Evolutionary conservation across 2,329 filamentous ascomycete genomes (phyloP), one percentile per base, ranked within the genome.

Genomic region (Sclerotinia sclerotiorum): DNA sequence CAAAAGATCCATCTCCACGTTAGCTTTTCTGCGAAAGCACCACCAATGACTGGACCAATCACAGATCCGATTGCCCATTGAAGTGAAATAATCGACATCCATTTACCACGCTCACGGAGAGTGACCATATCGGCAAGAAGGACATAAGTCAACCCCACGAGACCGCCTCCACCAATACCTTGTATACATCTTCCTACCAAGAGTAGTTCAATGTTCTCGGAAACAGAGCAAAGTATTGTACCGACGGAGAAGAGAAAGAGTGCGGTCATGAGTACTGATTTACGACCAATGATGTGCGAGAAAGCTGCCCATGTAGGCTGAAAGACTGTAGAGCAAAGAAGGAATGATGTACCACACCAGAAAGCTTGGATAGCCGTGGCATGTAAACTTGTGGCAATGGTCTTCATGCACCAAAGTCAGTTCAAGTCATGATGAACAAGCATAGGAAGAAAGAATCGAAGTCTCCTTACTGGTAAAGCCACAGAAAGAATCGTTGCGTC

Each of bases 341-440:
- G 80, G 72, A 89, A 92, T 24, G 86, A 86, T 8, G 88, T 70
- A 17, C 88, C 89, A 19, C 87, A 84, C 89, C 88, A 91, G 74
- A 90, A 91, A 0, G 87, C 86, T 77, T 90, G 81, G 44, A 87
- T 82, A 1, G 84, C 84, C 0, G 80, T 82, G 51, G 84, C 84
- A 35, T 80, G 74, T 8, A 87, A 79, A 8, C 79, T 82, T 51
- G 88, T 78, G 13, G 87, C 87, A 13, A 88, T 85, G 0, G 85
- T 86, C 72, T 73, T 44, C 1, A 27, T 13, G 32, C 24, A 39
- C 15, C 13, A n/a, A 15, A 63, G 39, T 67, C 19, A 67, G 55
- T 42, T 4, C n/a, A n/a, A 24, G 5, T 44, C n/a, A 68, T 39
- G 39, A 67, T 42, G 57, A 56, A 55, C 62, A 46, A 46, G 15